phyloP scores from a whole-genome alignment of 805 yeast species.

The Dipodascus geniculatus region DNA sequence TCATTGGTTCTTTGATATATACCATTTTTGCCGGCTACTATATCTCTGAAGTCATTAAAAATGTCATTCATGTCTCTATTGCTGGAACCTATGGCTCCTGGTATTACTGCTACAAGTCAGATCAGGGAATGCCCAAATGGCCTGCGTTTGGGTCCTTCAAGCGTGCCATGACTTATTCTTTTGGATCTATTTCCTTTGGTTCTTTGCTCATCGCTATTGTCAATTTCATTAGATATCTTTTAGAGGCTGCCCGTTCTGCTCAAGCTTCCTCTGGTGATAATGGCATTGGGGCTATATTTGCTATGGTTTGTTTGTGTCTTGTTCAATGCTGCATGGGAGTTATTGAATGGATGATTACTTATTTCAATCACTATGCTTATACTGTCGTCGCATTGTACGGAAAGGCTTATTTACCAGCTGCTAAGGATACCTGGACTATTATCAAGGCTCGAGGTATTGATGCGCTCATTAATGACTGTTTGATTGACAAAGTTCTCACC shows the following conservation, averaged over 20 bases:
- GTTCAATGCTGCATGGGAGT: slow-evolving; percentile 41
- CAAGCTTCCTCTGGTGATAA: slow-evolving; percentile 40
- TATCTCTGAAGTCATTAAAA: slow-evolving; percentile 72
- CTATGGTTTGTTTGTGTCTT: slow-evolving; percentile 13
- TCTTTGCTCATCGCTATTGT: slow-evolving; percentile 60
- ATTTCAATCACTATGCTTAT: slow-evolving; percentile 85
- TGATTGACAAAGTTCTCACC: slow-evolving; percentile 68
- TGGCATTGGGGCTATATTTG: slow-evolving; percentile 42
- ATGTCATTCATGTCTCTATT: slow-evolving; percentile 67
- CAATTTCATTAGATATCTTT: slow-evolving; percentile 48
- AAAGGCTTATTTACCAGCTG: slow-evolving; percentile 57
- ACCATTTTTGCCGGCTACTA: slow-evolving; percentile 76
- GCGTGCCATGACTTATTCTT: slow-evolving; percentile 73
- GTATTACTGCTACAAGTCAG: slow-evolving; percentile 71
- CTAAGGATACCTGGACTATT: slow-evolving; percentile 73
- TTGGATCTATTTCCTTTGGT: slow-evolving; percentile 86
- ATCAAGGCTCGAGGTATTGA: slow-evolving; percentile 71
- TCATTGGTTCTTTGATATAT: slow-evolving; percentile 60
- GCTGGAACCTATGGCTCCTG: slow-evolving; percentile 84
- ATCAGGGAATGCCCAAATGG: slow-evolving; percentile 64
- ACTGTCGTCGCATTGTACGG: slow-evolving; percentile 84
- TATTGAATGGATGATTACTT: slow-evolving; percentile 68
- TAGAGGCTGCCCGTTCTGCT: slow-evolving; percentile 41
- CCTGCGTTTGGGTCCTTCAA: slow-evolving; percentile 75
- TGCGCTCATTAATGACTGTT: slow-evolving; percentile 73